phyloP scores from a whole-genome alignment of 805 yeast genomes.

The Grigorovia jiainica region DNA sequence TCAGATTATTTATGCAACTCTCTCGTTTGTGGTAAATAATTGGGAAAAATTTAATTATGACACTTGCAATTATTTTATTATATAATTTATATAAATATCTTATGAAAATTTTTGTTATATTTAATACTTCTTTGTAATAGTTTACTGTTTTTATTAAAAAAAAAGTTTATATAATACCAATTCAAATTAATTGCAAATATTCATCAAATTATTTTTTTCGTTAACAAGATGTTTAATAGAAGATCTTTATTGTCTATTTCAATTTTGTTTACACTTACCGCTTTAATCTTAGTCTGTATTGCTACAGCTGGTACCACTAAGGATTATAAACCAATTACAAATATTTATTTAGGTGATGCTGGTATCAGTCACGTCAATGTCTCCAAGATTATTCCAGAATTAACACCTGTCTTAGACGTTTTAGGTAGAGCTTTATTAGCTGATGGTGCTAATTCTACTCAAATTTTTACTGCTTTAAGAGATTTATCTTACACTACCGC shows the following conservation, averaged over 20 bases:
- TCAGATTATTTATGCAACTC: neutral
- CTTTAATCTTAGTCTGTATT: constrained; percentile 22
- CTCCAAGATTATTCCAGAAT: constrained; percentile 26
- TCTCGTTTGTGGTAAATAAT: no score
- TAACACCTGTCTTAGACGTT: constrained; percentile 20
- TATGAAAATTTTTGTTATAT: neutral
- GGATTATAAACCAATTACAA: constrained; percentile 22
- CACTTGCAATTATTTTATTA: no score
- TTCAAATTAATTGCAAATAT: neutral
- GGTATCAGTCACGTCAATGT: constrained; percentile 26
- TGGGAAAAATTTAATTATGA: no score
- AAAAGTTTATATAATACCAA: no score
- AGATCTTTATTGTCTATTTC: constrained; percentile 4
- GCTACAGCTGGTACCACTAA: constrained; percentile 27
- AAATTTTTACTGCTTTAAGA: constrained; percentile 18
- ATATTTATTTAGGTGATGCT: constrained; percentile 27
- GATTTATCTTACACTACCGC: constrained; percentile 20
- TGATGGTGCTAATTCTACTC: constrained; percentile 13
- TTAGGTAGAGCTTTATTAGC: constrained; percentile 22
- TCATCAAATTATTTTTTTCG: neutral
- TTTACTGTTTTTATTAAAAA: neutral
- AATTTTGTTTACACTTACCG: constrained; percentile 17
- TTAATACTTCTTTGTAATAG: neutral
- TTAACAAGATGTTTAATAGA: constrained; percentile 2
- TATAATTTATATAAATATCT: neutral